Base-by-base conservation (phyloP, 352 stramenopile genomes). In the Globisporangium spinosum region DNA sequence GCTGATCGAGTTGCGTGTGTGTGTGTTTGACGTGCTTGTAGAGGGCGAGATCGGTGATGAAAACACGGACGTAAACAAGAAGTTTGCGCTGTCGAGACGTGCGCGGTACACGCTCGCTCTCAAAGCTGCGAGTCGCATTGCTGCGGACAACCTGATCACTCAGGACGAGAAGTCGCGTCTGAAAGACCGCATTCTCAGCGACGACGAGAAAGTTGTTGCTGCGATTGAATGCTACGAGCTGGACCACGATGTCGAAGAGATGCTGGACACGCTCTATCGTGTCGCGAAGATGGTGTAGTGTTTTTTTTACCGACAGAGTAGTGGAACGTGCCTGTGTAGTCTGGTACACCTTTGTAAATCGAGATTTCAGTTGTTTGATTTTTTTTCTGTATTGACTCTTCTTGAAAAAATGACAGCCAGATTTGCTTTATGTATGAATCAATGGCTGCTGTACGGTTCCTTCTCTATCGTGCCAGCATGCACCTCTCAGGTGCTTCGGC, bases 101-200 rank as follows among this genome's bases (percentile, higher is more conserved):
- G 80, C 87, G 9, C 79, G 85, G 9, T 95, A 93, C 72, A 89
- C 87, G 23, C 76, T 95, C 12, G 88, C 88, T 15, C 77, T 95
- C 23, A 94, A 94, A 66, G 85, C 84, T 5, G 82, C 83, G 22
- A 85, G 77, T 38, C 86, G 87, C 32, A 89, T 95, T 47, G 84
- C 87, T 47, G 87, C 85, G 2, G 85, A 94, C 74, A 89, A 91
- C n/a, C 65, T 94, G 62, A 94, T 95, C 65, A 83, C 82, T 23
- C 72, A 76, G 51, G 77, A 88, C 60, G 84, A 93, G 69, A 95
- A 95, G 70, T 73, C 84, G 5, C 79, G 83, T 40, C 56, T 95
- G 25, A 95, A 95, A 72, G 83, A 94, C 69, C 79, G 92, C 66
- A 93, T 95, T 66, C 72, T 95, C 62, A 88, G 76, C 25, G 83